Percentiles rank a stretch among this genome's conserved stretches.
phyloP scores from a whole-genome alignment of 495 filamentous ascomycete genomes.

The Xylaria curta region DNA sequence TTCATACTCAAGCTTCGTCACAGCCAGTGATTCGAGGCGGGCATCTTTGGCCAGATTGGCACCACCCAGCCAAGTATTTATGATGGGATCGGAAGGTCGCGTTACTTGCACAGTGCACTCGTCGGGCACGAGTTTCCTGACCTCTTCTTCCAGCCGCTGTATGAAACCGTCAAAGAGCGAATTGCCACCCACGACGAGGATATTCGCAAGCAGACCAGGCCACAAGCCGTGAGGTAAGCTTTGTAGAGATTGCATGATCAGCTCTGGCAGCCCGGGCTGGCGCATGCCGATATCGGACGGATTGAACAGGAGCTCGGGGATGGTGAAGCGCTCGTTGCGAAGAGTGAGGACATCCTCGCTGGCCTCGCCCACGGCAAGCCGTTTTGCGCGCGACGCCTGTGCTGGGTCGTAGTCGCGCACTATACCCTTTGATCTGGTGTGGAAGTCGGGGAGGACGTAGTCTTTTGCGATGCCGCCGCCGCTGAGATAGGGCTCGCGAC shows the following conservation, averaged over 20 bases:
- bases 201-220: slow-evolving; percentile 81
- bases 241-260: slow-evolving; percentile 81
- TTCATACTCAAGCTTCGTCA: slow-evolving; percentile 88
- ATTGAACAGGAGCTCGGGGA: slow-evolving; percentile 88
- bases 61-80: slow-evolving; percentile 84
- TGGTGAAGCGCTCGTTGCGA: slow-evolving; percentile 88
- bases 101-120: slow-evolving; percentile 79
- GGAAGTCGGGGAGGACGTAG: slow-evolving; percentile 93
- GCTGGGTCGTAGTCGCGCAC: slow-evolving; percentile 77
- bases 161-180: slow-evolving; percentile 79
- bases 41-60: slow-evolving; percentile 74
- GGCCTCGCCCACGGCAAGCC: slow-evolving; percentile 60
- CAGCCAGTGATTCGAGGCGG: slow-evolving; percentile 66
- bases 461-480: slow-evolving; percentile 84
- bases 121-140: slow-evolving; percentile 74
- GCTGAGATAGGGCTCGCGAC: slow-evolving; percentile 45
- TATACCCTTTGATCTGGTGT: slow-evolving; percentile 73
- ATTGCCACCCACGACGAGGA: slow-evolving; percentile 90
- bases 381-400: slow-evolving; percentile 60
- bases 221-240: slow-evolving; percentile 77
- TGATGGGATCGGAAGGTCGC: slow-evolving; percentile 75
- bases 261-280: slow-evolving; percentile 80
- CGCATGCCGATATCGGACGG: slow-evolving; percentile 87
- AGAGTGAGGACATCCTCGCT: slow-evolving; percentile 85
- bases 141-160: slow-evolving; percentile 78